Base-by-base conservation (phyloP, 768 basidiomycete genomes). In the Galerina sulciceps region DNA sequence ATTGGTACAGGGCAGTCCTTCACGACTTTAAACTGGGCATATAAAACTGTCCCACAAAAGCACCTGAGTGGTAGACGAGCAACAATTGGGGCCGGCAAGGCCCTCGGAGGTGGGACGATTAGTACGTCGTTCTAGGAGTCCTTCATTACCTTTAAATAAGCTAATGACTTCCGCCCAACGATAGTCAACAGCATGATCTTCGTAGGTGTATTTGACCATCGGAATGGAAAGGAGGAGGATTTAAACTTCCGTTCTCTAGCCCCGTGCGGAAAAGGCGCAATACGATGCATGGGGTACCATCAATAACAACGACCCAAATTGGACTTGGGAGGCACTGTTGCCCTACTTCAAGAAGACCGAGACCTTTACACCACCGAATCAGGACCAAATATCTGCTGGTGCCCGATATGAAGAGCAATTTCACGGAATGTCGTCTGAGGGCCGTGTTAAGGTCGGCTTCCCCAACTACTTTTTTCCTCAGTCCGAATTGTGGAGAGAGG, bases 21-120 rank as follows among this genome's bases (percentile, higher is more conserved):
- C 59, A 74, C 78, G 1, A 68, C 75, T 11, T 75, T 83, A 62
- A 79, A 84, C 64, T 86, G 84, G 83, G 70, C 73, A 17, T 85
- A 80, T 73, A 59, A 67, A 26, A 81, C 81, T 11, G 72, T 76
- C 3, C 74, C 79, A 0, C 84, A 86, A 64, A 56, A 70, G 0
- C 66, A 78, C 44, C 71, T 80, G 8, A 69, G 69, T 46, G 75
- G 78, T 58, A 73, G 82, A 14, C 65, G 59, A 6, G 58, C 83
- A 17, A 62, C 73, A 1, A 63, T 75, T 11, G 65, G 65, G 36
- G 74, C 74, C 1, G 74, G 74, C 2, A 86, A 85, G 65, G 81
- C 81, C 14, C 76, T 89, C 22, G 86, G 87, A 48, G 86, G 87
- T 1, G 81, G 80, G 9, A 81, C 84, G 8, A 81, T 85, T 6